Percentiles rank a stretch among this genome's conserved stretches.
phyloP scores from a whole-genome alignment of 2,329 filamentous ascomycete genomes.

The Trichocomaceae sp. region DNA sequence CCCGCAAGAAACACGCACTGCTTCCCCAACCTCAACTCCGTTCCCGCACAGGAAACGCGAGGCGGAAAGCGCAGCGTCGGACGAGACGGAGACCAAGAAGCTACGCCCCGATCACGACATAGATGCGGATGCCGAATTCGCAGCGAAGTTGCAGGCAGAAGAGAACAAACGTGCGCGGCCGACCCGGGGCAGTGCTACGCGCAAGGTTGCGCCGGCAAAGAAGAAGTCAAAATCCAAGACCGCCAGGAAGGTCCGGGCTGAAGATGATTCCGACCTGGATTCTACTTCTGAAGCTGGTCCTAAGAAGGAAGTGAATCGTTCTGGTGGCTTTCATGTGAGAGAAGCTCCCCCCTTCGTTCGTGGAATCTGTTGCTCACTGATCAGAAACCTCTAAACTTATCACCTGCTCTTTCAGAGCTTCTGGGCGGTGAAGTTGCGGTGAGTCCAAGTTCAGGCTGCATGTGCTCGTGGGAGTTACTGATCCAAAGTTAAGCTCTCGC shows the following conservation, averaged over 20 bases:
- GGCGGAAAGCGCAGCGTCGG: constrained; percentile 35
- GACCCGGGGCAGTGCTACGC: constrained; percentile 64
- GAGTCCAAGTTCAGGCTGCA: constrained; percentile 17
- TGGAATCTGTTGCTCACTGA: not conserved
- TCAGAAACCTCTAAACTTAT: constrained; percentile 44
- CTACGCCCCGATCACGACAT: constrained; percentile 54
- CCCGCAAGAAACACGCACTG: constrained; percentile 21
- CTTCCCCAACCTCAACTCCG: constrained; percentile 27
- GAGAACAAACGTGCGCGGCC: constrained; percentile 72
- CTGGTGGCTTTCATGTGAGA: constrained; percentile 79
- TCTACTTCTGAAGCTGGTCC: constrained; percentile 50
- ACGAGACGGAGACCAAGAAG: constrained; percentile 52
- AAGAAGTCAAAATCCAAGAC: constrained; percentile 55
- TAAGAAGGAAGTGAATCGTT: constrained; percentile 62
- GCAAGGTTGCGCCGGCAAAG: constrained; percentile 54
- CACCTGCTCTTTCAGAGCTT: constrained; percentile 39
- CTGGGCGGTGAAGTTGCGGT: constrained; percentile 40
- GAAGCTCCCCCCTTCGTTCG: not conserved
- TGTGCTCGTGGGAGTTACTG: not conserved
- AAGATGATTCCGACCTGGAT: constrained; percentile 73
- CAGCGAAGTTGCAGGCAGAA: constrained; percentile 83
- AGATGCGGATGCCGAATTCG: constrained; percentile 80
- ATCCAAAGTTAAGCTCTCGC: constrained; percentile 59
- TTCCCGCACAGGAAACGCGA: constrained; percentile 38
- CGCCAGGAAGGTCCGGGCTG: constrained; percentile 63